Evolutionary conservation across 805 yeast species (phyloP), one percentile per base, ranked within the genome.

Genomic region (Wickerhamomyces ciferrii): DNA sequence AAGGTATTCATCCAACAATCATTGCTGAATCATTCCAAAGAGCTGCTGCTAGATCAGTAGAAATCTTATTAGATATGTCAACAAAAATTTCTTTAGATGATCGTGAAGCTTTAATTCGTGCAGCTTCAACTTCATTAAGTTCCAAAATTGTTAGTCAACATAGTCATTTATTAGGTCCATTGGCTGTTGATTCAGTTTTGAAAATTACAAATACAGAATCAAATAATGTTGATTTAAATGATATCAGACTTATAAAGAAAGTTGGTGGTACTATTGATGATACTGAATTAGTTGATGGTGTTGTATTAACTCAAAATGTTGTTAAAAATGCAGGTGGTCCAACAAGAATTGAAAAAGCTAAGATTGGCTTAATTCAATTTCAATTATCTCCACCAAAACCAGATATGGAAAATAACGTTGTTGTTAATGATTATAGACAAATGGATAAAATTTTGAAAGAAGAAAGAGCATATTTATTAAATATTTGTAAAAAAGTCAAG

Each of bases 381-480:
- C 99, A 41, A 89, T 89, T 70, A 87, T 98, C 37, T 78, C 97
- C 79, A 87, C 61, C 99, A 90, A 73, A 94, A 87, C 74, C 99
- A 87, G 74, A 78, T 40, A 59, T 95, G 85, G 99, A 94, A 71
- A 94, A 94, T 68, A 92, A 91, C 63, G 92, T 94, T 43, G 96
- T 94, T 48, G 98, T 94, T 46, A 94, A 87, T 63, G 99, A 94
- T 68, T 94, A 94, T 73, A 81, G 99, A 69, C 99, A 94, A 70
- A 94, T 94, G 99, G 99, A 94, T 69, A 94, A 92, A 72, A 94
- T 94, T 57, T 75, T 94, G 63, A 94, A 95, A 64, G 99, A 94
- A 70, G 99, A 94, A 75, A 84, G 99, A 65, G 94, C 96, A 25
- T 94, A 94, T 65, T 72, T 94, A 61, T 78, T 94, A 63, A 92